Evolutionary conservation across 306 rosid genomes (phyloP).

Genomic region (Fragaria nilgerrensis): DNA sequence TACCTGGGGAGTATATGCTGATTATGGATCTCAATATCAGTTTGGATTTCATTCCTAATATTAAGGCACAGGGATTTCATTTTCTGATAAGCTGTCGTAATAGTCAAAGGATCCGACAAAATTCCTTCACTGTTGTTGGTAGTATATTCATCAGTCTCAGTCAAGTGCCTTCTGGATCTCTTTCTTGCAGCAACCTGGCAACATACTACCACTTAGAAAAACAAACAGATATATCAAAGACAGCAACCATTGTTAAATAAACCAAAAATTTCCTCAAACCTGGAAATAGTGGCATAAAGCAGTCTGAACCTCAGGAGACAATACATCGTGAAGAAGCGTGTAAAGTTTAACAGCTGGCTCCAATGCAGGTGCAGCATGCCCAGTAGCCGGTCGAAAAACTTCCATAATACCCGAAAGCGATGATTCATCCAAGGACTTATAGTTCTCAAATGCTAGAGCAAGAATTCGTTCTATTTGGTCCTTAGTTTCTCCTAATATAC

Average conservation of each 20-base stretch:
- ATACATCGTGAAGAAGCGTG: conserved; percentile 85
- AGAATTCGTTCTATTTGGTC: conserved; percentile 87
- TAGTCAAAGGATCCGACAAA: conserved; percentile 53
- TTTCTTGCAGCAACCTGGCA: conserved; percentile 88
- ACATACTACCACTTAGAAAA: conserved; percentile 26
- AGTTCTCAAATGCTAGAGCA: conserved; percentile 75
- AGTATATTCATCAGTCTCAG: conserved; percentile 92
- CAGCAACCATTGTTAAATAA: conserved; percentile 21
- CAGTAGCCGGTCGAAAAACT: conserved; percentile 70
- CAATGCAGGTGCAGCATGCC: conserved; percentile 78
- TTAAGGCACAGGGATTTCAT: conserved; percentile 76
- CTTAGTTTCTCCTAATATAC: conserved; percentile 90
- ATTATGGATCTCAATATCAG: conserved; percentile 90
- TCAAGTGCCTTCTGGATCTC: conserved; percentile 78
- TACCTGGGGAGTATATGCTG: conserved; percentile 97
- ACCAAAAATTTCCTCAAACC: conserved; percentile 46
- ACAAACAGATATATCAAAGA: conserved; percentile 15
- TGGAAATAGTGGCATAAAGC: conserved; percentile 91
- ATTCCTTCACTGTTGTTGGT: conserved; percentile 59
- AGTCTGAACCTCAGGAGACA: conserved; percentile 95
- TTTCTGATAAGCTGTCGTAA: conserved; percentile 76
- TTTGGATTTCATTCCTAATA: conserved; percentile 66
- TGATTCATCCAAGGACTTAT: conserved; percentile 89
- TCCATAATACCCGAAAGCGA: conserved; percentile 73
- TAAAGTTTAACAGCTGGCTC: conserved; percentile 91